Conservation (phyloP, 164 flowering plant genomes). For the Magnolia changhungtana region DNA sequence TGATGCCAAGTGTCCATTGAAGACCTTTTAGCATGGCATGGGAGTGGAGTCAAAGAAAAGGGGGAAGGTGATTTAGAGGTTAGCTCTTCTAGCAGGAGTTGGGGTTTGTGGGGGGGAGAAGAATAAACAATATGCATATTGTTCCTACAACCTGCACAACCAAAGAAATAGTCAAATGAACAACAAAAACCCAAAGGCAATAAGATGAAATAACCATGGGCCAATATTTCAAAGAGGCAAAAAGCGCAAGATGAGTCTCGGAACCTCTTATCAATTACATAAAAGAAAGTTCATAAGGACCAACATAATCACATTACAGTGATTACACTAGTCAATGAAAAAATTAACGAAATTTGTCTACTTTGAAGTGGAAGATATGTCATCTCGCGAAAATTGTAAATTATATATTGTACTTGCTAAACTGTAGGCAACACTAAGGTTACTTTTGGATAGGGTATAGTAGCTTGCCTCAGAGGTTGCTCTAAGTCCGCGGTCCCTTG, state of each 20-base stretch:
- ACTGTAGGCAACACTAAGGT: slow-evolving; percentile 33
- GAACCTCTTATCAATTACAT: background rate
- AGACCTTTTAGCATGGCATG: too few relatives aligned
- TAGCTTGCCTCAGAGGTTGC: slow-evolving; percentile 99
- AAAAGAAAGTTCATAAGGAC: background rate
- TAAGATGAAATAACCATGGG: background rate
- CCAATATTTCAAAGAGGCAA: background rate
- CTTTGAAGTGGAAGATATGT: background rate
- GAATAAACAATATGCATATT: slow-evolving; percentile 57
- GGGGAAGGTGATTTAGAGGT: too few relatives aligned
- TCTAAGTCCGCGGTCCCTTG: slow-evolving; percentile 95
- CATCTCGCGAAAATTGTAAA: background rate
- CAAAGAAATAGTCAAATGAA: background rate
- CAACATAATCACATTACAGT: background rate
- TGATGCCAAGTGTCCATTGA: too few relatives aligned
- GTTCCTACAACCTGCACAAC: slow-evolving; percentile 75
- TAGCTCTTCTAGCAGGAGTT: too few relatives aligned
- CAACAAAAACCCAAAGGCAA: background rate
- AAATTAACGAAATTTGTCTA: too few relatives aligned
- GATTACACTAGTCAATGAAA: too few relatives aligned
- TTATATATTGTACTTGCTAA: background rate
- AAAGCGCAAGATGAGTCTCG: background rate
- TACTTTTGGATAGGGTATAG: slow-evolving; percentile 55
- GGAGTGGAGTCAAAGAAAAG: too few relatives aligned
- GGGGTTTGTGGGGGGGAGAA: too few relatives aligned